A percentile compares a stretch with the other conserved stretches of the same genome.
Conservation (phyloP, 495 filamentous ascomycete species). For the Penicillium paradoxum region DNA sequence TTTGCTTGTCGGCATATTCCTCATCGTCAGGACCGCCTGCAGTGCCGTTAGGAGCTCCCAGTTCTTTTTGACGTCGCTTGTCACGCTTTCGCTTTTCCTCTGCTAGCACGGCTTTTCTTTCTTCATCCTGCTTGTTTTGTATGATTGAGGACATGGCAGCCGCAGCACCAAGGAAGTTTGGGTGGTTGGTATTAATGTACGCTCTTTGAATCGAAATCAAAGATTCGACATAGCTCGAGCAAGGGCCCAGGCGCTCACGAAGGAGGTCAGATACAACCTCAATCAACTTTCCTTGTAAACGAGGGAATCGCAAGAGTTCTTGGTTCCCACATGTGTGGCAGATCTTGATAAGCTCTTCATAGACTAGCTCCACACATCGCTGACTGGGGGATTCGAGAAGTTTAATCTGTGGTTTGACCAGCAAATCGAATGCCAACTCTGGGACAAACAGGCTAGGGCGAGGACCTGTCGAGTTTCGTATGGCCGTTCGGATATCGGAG, state of each 20-base stretch:
- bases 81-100: constrained; percentile 85
- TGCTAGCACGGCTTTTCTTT: constrained; percentile 69
- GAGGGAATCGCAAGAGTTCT: constrained; percentile 85
- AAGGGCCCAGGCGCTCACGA: constrained; percentile 83
- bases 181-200: constrained; percentile 99
- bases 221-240: constrained; percentile 87
- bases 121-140: constrained; percentile 86
- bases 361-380: constrained; percentile 94
- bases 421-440: constrained; percentile 92
- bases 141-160: constrained; percentile 98
- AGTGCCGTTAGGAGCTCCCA: constrained; percentile 69
- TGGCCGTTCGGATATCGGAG: constrained; percentile 96
- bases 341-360: constrained; percentile 99
- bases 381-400: constrained; percentile 93
- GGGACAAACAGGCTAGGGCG: constrained; percentile 94
- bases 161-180: constrained; percentile 95
- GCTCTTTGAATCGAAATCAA: constrained; percentile 95
- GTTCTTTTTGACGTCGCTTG: constrained; percentile 71
- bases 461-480: constrained; percentile 95
- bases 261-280: constrained; percentile 97
- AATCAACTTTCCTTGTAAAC: constrained; percentile 93
- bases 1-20: constrained; percentile 44
- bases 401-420: constrained; percentile 98
- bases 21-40: constrained; percentile 68
- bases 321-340: constrained; percentile 97